Percentiles rank a stretch among this genome's conserved stretches.
Conservation (phyloP, 805 yeast species). For the Wickerhamomyces hampshirensis region DNA sequence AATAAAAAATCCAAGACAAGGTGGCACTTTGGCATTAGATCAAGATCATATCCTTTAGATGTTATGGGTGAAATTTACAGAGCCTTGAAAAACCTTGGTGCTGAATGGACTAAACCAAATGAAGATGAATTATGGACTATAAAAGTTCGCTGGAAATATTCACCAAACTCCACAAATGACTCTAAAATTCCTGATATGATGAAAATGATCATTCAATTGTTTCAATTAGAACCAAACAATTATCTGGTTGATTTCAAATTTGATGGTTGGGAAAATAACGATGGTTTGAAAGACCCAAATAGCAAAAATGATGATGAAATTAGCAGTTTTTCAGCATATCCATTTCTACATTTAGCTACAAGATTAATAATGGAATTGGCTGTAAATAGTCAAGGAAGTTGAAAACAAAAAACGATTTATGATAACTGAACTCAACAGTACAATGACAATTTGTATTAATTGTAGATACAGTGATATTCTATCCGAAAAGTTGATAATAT, state of each 20-base stretch:
- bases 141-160: constrained; percentile 88
- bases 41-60: constrained; percentile 92
- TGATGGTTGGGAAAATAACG: constrained; percentile 85
- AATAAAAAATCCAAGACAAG: constrained; percentile 87
- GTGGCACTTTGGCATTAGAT: constrained; percentile 98
- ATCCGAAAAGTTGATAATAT: no score
- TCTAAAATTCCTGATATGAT: constrained; percentile 63
- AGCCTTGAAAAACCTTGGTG: constrained; percentile 88
- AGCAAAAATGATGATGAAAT: constrained; percentile 57
- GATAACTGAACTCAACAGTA: no score
- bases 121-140: constrained; percentile 97
- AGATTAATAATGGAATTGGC: constrained; percentile 94
- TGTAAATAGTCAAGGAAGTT: constrained; percentile 71
- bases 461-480: no score
- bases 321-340: constrained; percentile 91
- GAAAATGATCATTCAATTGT: constrained; percentile 96
- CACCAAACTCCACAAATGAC: constrained; percentile 30
- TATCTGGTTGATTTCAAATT: constrained; percentile 95
- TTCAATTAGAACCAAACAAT: constrained; percentile 93
- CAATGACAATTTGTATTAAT: no score
- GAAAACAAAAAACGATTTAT: no score
- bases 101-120: constrained; percentile 95
- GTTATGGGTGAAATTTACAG: constrained; percentile 98
- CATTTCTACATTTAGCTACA: constrained; percentile 90
- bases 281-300: constrained; percentile 27